Evolutionary conservation across 768 basidiomycete species (phyloP).

Genomic region (Tricholoma sp.): DNA sequence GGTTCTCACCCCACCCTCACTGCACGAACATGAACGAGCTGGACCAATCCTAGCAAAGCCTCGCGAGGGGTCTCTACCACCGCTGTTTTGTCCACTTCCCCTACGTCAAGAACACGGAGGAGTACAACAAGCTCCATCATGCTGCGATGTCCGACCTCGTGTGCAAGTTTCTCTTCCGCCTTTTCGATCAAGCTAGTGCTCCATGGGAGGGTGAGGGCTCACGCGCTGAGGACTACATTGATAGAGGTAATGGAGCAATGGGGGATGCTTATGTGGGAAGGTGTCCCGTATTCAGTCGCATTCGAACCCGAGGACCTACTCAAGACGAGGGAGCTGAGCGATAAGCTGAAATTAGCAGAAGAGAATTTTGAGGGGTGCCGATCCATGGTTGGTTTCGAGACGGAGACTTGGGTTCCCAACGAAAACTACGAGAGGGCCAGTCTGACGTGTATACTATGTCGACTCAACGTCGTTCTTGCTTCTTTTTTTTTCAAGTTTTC

Average conservation of each 20-base stretch:
- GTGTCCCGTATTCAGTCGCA: slow-evolving; percentile 37
- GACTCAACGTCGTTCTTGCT: too few relatives aligned
- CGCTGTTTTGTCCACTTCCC: slow-evolving; percentile 45
- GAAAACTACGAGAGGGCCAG: slow-evolving; percentile 35
- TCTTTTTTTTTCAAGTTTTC: too few relatives aligned
- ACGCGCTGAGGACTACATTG: slow-evolving; percentile 39
- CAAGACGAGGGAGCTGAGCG: slow-evolving; percentile 35
- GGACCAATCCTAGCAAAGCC: slow-evolving; percentile 27
- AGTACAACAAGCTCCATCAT: slow-evolving; percentile 41
- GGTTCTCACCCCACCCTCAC: slow-evolving; percentile 32
- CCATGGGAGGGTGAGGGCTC: too few relatives aligned
- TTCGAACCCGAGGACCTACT: slow-evolving; percentile 42
- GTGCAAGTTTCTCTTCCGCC: slow-evolving; percentile 30
- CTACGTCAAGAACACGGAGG: slow-evolving; percentile 39
- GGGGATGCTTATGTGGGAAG: slow-evolving; percentile 34
- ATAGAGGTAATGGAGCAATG: slow-evolving; percentile 39
- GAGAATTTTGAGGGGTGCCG: slow-evolving; percentile 21
- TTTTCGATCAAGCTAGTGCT: slow-evolving; percentile 37
- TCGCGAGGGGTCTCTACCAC: slow-evolving; percentile 33
- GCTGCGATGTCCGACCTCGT: slow-evolving; percentile 33
- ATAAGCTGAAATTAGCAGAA: slow-evolving; percentile 24
- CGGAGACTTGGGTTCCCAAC: slow-evolving; percentile 38
- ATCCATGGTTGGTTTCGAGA: slow-evolving; percentile 26
- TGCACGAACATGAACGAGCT: slow-evolving; percentile 39
- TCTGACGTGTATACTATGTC: too few relatives aligned